Conservation (phyloP, 2,329 filamentous ascomycete genomes). For the Xylariomycetidae sp. region DNA sequence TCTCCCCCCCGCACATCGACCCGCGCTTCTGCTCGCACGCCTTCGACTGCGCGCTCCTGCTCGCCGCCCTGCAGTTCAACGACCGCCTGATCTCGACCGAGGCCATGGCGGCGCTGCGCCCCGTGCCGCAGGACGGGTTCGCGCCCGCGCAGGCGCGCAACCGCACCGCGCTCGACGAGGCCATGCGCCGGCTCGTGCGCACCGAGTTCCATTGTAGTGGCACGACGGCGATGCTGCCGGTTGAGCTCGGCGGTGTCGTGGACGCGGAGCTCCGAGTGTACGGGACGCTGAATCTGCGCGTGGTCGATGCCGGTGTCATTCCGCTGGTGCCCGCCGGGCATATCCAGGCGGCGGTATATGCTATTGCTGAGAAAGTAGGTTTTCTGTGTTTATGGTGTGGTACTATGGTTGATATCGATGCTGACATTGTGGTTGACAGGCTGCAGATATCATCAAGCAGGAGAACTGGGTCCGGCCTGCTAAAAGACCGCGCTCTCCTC, state of each 20-base stretch:
- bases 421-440: conserved; percentile 23
- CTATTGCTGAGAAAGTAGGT: conserved; percentile 32
- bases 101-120: conserved; percentile 18
- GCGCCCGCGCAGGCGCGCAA: conserved; percentile 14
- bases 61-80: conserved; percentile 20
- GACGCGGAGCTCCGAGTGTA: conserved; percentile 35
- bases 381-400: not conserved
- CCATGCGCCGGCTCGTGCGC: conserved; percentile 19
- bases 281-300: conserved; percentile 35
- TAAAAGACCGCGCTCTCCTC: no score
- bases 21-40: conserved; percentile 38
- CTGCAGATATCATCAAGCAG: conserved; percentile 39
- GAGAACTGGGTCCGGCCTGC: conserved; percentile 9
- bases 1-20: conserved; percentile 32
- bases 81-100: conserved; percentile 20
- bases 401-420: conserved; percentile 1
- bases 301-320: conserved; percentile 39
- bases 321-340: conserved; percentile 37
- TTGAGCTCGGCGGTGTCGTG: conserved; percentile 37
- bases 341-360: conserved; percentile 22
- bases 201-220: conserved; percentile 38
- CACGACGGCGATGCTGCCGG: conserved; percentile 39
- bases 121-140: conserved; percentile 16
- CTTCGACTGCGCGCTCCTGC: conserved; percentile 29
- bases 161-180: conserved; percentile 17